Conservation (phyloP, 805 yeast genomes). For the Tetrapisispora taiwanensis region DNA sequence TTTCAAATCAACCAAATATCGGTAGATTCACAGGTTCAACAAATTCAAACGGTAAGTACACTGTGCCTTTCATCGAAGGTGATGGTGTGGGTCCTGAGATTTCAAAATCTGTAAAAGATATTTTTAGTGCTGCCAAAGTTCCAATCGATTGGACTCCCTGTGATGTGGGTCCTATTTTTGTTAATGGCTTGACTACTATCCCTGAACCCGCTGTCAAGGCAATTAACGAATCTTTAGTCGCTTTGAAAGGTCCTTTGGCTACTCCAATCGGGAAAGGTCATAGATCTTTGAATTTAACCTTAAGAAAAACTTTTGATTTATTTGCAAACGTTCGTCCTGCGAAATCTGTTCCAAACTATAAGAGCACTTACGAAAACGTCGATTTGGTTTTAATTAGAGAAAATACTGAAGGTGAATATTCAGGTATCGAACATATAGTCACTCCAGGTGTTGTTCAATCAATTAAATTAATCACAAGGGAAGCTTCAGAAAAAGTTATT, state of each 20-base stretch:
- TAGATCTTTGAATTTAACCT: constrained; percentile 90
- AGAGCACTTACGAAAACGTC: constrained; percentile 72
- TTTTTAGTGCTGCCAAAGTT: constrained; percentile 86
- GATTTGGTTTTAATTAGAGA: constrained; percentile 95
- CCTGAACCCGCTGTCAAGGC: constrained; percentile 89
- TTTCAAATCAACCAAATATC: constrained; percentile 25
- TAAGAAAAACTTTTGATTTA: constrained; percentile 92
- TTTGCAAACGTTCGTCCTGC: constrained; percentile 98
- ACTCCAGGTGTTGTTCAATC: constrained; percentile 98
- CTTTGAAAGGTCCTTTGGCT: constrained; percentile 95
- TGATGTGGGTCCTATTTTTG: constrained; percentile 87
- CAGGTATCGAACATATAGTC: constrained; percentile 96
- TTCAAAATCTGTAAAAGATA: constrained; percentile 85
- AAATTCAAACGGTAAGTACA: constrained; percentile 66
- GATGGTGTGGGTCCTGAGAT: constrained; percentile 97
- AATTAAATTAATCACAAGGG: constrained; percentile 91
- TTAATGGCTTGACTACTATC: constrained; percentile 86
- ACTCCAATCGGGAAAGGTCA: constrained; percentile 99
- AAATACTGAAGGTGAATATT: constrained; percentile 98
- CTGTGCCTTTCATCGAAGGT: constrained; percentile 95
- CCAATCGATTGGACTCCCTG: constrained; percentile 97
- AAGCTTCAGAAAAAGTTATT: constrained; percentile 93
- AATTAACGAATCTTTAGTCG: constrained; percentile 86
- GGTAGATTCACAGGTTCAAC: constrained; percentile 28
- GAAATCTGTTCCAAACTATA: constrained; percentile 83